Percentiles rank a stretch among this genome's conserved stretches.
Evolutionary conservation across 768 basidiomycete genomes (phyloP).

Genomic region (Phylloporus scabripes): DNA sequence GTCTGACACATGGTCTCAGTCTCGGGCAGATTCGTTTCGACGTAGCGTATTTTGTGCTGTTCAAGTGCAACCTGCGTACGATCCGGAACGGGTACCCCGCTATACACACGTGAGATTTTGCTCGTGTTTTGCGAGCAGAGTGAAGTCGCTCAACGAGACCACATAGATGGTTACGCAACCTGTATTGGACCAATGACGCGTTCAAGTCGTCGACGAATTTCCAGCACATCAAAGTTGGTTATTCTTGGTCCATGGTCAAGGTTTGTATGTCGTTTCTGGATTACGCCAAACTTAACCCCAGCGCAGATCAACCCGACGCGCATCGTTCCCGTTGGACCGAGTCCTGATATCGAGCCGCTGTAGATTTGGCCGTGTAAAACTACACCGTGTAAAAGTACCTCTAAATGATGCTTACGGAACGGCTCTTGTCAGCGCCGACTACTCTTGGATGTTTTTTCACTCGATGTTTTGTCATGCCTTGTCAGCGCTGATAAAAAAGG

Average conservation of each 20-base stretch:
- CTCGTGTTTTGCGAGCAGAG: background rate
- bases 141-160: background rate
- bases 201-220: constrained; percentile 91
- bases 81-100: constrained; percentile 86
- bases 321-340: constrained; percentile 71
- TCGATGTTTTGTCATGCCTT: background rate
- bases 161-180: constrained; percentile 68
- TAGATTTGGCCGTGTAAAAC: constrained; percentile 17
- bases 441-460: background rate
- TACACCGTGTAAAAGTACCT: background rate
- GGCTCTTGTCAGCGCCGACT: no score
- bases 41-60: constrained; percentile 83
- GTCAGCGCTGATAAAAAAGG: background rate
- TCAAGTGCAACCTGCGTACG: constrained; percentile 87
- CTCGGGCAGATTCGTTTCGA: constrained; percentile 72
- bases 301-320: constrained; percentile 71
- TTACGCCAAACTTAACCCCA: background rate
- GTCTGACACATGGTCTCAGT: background rate
- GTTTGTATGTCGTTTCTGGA: constrained; percentile 7
- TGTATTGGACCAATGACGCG: constrained; percentile 88
- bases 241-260: constrained; percentile 33
- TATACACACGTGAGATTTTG: constrained; percentile 47
- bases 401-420: no score
- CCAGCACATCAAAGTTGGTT: constrained; percentile 58
- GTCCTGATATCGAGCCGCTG: constrained; percentile 61